phyloP scores from a whole-genome alignment of 1,139 yeast genomes.

The Citeromyces siamensis region DNA sequence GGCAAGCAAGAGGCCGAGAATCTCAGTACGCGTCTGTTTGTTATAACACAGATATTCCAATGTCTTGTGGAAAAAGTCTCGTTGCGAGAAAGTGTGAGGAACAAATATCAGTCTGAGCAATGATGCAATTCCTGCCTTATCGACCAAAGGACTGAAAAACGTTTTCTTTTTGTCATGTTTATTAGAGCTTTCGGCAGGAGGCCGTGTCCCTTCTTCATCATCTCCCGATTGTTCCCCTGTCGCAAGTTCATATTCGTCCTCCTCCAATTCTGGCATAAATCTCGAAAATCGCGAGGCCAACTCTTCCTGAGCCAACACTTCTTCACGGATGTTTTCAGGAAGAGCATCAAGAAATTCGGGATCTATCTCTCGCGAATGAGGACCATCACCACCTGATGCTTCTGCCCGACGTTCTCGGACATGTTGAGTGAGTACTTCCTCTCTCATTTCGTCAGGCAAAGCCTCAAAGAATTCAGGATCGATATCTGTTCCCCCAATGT shows the following conservation, averaged over 20 bases:
- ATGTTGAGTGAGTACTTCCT: slow-evolving; percentile 85
- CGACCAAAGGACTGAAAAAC: slow-evolving; percentile 58
- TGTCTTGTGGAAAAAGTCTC: slow-evolving; percentile 57
- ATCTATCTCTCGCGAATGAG: slow-evolving; percentile 42
- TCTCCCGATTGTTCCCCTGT: slow-evolving; percentile 6
- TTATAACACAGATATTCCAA: slow-evolving; percentile 60
- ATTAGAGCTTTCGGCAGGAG: slow-evolving; percentile 4
- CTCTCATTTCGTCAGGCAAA: slow-evolving; percentile 85
- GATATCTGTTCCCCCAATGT: slow-evolving; percentile 81
- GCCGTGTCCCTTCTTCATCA: slow-evolving; percentile 8
- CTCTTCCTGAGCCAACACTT: slow-evolving; percentile 59
- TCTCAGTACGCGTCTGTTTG: slow-evolving; percentile 69
- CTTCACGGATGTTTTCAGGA: slow-evolving; percentile 65
- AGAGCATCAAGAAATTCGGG: slow-evolving; percentile 75
- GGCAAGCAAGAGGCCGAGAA: slow-evolving; percentile 56
- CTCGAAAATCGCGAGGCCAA: slow-evolving; percentile 25
- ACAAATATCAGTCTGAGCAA: slow-evolving; percentile 59
- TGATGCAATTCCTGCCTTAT: slow-evolving; percentile 66
- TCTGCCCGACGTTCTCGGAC: slow-evolving; percentile 51
- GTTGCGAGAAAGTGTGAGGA: slow-evolving; percentile 55
- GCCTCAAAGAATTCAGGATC: slow-evolving; percentile 90
- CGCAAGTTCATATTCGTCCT: slow-evolving; percentile 13
- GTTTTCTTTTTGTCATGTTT: slow-evolving; percentile 21
- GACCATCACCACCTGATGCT: slow-evolving; percentile 28
- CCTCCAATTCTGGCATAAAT: slow-evolving; percentile 10